Conservation (phyloP, 495 filamentous ascomycete species). For the Xylaria nigripes region DNA sequence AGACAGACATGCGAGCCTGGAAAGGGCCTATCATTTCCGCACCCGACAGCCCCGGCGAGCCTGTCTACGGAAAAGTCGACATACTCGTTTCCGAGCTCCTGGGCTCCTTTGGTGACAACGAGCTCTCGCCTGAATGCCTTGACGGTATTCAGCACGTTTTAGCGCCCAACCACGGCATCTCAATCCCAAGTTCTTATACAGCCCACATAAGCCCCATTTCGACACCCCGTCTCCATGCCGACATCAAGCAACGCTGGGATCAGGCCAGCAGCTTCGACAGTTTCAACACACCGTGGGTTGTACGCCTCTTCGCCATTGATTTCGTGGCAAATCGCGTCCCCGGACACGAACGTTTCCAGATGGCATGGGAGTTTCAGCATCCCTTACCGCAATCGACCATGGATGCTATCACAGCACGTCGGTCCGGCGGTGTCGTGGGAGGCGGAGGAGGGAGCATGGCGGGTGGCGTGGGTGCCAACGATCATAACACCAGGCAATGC, state of each 20-base stretch:
- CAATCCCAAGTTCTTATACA: conserved; percentile 85
- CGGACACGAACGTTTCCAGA: conserved; percentile 50
- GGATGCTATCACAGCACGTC: conserved; percentile 40
- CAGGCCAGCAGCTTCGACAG: conserved; percentile 58
- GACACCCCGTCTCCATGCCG: conserved; percentile 76
- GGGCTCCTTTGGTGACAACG: conserved; percentile 87
- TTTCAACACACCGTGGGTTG: conserved; percentile 81
- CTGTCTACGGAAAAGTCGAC: conserved; percentile 60
- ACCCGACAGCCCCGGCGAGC: conserved; percentile 7
- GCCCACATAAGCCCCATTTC: conserved; percentile 85
- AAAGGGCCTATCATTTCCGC: conserved; percentile 54
- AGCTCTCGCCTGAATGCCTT: conserved; percentile 82
- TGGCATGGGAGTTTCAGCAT: conserved; percentile 63
- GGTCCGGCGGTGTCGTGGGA: conserved; percentile 45
- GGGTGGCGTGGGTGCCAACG: conserved; percentile 58
- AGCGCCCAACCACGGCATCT: conserved; percentile 66
- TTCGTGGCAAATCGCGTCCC: conserved; percentile 55
- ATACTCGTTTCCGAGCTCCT: conserved; percentile 91
- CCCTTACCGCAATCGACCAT: conserved; percentile 41
- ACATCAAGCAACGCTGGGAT: conserved; percentile 53
- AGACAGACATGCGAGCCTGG: conserved; percentile 97
- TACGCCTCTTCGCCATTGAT: conserved; percentile 83
- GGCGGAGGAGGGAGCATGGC: conserved; percentile 53
- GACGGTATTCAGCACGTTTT: conserved; percentile 85
- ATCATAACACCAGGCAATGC: conserved; percentile 77